phyloP scores from a whole-genome alignment of 345 rosid species.

The Corymbia maculata region DNA sequence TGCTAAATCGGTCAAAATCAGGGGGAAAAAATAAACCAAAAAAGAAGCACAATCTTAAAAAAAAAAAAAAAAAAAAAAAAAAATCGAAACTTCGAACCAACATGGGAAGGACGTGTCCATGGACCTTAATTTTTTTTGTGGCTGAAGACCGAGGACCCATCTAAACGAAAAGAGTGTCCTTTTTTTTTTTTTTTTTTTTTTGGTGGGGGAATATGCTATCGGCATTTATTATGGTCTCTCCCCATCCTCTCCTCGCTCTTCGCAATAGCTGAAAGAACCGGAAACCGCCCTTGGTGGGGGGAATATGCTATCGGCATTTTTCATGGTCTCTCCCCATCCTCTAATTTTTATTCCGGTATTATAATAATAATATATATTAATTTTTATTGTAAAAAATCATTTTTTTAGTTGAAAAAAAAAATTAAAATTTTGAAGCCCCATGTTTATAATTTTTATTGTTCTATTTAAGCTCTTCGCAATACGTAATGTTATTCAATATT shows the following conservation, averaged over 20 bases:
- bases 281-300: no score
- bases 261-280: no score
- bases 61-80: background rate
- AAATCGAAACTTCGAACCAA: background rate
- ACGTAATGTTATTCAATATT: background rate
- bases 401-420: no score
- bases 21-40: no score
- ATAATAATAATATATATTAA: no score
- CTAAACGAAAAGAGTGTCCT: background rate
- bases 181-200: rapidly evolving
- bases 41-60: no score
- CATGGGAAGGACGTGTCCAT: background rate
- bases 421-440: no score
- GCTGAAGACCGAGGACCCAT: background rate
- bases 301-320: no score
- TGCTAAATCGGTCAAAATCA: background rate
- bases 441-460: no score
- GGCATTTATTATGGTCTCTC: background rate
- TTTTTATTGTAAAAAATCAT: no score
- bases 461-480: background rate
- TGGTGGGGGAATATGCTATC: background rate
- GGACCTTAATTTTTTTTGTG: background rate
- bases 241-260: background rate
- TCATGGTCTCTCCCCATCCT: no score
- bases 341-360: no score